phyloP scores from a whole-genome alignment of 192 early-diverging fungal species.

The Backusella morwellensis region DNA sequence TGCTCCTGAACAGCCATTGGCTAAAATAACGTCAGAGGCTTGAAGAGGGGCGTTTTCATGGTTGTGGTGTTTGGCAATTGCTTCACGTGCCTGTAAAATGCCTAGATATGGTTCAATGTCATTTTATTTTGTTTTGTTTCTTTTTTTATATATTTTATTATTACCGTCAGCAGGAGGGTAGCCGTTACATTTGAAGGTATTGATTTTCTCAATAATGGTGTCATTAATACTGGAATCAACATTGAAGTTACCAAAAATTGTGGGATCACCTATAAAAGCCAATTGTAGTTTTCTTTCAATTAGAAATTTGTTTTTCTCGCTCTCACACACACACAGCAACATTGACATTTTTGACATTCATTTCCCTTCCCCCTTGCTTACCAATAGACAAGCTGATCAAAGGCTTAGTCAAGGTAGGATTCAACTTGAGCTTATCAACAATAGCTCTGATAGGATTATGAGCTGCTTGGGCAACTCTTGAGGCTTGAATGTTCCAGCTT shows the following conservation, averaged over 20 bases:
- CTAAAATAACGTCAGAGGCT: constrained; percentile 74
- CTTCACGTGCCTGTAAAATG: constrained; percentile 59
- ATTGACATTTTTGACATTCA: constrained; percentile 10
- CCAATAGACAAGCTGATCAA: constrained; percentile 67
- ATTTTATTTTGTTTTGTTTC: neutral
- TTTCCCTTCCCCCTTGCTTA: neutral
- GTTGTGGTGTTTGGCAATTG: constrained; percentile 71
- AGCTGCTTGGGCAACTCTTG: constrained; percentile 69
- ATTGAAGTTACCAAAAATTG: constrained; percentile 90
- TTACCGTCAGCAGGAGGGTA: constrained; percentile 78
- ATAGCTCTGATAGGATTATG: constrained; percentile 86
- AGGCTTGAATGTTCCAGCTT: constrained; percentile 53
- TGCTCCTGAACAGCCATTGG: constrained; percentile 79
- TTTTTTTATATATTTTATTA: neutral
- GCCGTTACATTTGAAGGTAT: constrained; percentile 78
- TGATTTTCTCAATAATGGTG: constrained; percentile 65
- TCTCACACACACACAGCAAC: too few species aligned
- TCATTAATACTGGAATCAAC: constrained; percentile 64
- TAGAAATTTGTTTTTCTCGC: too few species aligned
- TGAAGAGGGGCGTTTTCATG: constrained; percentile 68
- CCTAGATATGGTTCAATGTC: constrained; percentile 26
- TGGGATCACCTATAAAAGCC: constrained; percentile 69
- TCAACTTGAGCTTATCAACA: constrained; percentile 74
- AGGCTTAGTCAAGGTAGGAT: constrained; percentile 55
- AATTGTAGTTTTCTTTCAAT: neutral